Percentiles rank a stretch among this genome's conserved stretches.
These are phyloP conservation scores for Talaromyces sp. DNA, from an alignment of 2,329 filamentous ascomycete genomes.

Conservation along the genomic window DNA sequence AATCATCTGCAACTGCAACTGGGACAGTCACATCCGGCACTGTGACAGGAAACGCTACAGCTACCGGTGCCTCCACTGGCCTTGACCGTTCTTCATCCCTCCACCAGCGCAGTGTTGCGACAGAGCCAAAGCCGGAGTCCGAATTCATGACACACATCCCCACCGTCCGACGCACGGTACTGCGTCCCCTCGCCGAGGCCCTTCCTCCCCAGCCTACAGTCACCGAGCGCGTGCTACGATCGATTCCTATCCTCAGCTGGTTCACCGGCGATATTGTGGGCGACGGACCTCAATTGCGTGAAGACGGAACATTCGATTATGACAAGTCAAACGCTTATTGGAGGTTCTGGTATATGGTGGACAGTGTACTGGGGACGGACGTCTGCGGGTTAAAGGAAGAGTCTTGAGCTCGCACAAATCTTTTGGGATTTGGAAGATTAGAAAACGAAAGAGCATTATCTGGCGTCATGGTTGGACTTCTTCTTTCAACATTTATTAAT, in stretches of 20 bases:
- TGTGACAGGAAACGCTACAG: constrained; percentile 12
- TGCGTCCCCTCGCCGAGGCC: constrained; percentile 71
- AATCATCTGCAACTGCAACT: constrained; percentile 43
- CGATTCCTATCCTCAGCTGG: constrained; percentile 71
- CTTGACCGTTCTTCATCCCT: constrained; percentile 17
- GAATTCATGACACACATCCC: constrained; percentile 63
- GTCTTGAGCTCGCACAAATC: constrained; percentile 29
- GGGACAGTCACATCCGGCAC: constrained; percentile 7
- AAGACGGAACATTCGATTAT: constrained; percentile 67
- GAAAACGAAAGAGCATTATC: constrained; percentile 10
- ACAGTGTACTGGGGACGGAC: constrained; percentile 60
- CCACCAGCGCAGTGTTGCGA: constrained; percentile 32
- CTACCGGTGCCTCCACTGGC: constrained; percentile 3
- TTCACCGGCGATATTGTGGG: constrained; percentile 62
- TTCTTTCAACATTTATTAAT: constrained; percentile 2
- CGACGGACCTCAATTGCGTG: constrained; percentile 48
- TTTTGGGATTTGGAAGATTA: neutral
- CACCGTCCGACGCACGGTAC: constrained; percentile 64
- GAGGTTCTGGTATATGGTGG: constrained; percentile 61
- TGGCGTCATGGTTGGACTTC: constrained; percentile 12
- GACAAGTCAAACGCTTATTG: constrained; percentile 64
- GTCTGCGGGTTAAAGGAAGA: constrained; percentile 62
- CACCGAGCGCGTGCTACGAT: constrained; percentile 64
- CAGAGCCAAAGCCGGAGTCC: constrained; percentile 41
- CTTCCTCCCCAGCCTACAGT: constrained; percentile 69